Base-by-base conservation (phyloP, 768 basidiomycete genomes). In the Termitomyces eurrhizus region DNA sequence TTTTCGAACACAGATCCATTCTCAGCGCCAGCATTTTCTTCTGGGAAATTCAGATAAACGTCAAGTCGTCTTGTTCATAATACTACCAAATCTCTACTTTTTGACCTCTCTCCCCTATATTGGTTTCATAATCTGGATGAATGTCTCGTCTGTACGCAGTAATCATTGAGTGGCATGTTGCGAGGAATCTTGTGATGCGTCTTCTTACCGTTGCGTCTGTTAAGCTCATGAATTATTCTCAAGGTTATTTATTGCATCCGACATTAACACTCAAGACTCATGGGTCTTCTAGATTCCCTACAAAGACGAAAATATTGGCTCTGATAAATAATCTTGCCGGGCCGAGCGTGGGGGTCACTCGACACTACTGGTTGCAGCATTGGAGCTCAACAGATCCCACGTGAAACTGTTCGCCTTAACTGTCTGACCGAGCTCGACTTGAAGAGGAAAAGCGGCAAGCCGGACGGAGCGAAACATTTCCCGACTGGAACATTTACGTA, bases 1-100 rank as follows among this genome's bases (percentile, higher is more conserved):
- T 54, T 62, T 62, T 62, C 61, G 60, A 62, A 62, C 61, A 62
- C 61, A 65, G 61, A 58, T 62, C 61, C 55, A 62, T 57, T 62
- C 58, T 55, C 64, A 62, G 64, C 64, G 37, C 24, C 24, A 32
- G 46, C 45, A n/a, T 26, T 37, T 51, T 29, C 6, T 8, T 54
- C 39, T 52, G 36, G 37, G 53, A 42, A 29, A 54, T 42, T 21
- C 7, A 37, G 24, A 14, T 24, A 36, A 9, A 37, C 33, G 5
- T 52, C 36, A 52, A 16, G 16, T 32, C n/a, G 26, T 37, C 39
- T 26, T 54, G 46, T 11, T 29, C 33, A 32, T 44, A 7, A 42
- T 29, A 12, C 42, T 32, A 18, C n/a, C 13, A 33, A 33, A 21
- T 1, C 32, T 55, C 29, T 4, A 13, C n/a, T 2, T 2, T 16